Evolutionary conservation across 1,139 yeast species (phyloP), one percentile per base, ranked within the genome.

Genomic region (Scheffersomyces illinoinensis): DNA sequence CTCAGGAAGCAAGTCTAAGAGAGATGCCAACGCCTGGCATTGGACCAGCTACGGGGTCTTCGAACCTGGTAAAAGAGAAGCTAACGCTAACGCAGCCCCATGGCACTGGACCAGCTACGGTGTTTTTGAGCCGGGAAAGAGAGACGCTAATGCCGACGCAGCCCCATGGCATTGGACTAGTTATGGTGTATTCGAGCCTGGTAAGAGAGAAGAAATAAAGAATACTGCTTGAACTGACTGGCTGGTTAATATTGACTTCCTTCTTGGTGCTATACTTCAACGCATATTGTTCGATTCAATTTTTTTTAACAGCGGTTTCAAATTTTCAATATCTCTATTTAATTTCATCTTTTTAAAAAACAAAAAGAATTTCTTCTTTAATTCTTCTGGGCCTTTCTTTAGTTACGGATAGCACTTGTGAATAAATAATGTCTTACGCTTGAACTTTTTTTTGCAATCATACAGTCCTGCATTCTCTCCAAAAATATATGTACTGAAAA

Each of bases 141-240:
- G 69, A 63, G 68, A 65, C 20, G 67, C 66, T 19, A 53, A 60
- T 10, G 62, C 65, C 18, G 60, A 63, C 5, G 63, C 64, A 4
- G 65, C 56, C 17, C 64, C 68, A 5, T 63, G 66, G 61, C 65
- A 64, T 54, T 67, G 66, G 66, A 57, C 64, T 56, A 57, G 52
- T 12, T 66, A 60, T 58, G 53, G 63, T 8, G 51, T 56, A n/a
- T 62, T 61, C 50, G 66, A 68, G 52, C 71, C 71, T 58, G 50
- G 57, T 12, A 60, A 58, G 58, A 63, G 62, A 54, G 60, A 59
- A 39, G 58, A 21, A 48, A 33, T 33, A 10, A 33, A 33, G 43
- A 33, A 33, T 33, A 33, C 43, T 8, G 43, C 43, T 33, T 33
- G 17, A 33, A 14, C 43, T 33, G 10, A 14, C 43, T 14, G 43